A percentile compares a stretch with the other conserved stretches of the same genome.
Evolutionary conservation across 768 basidiomycete genomes (phyloP).

Genomic region (Tulasnella sp.): DNA sequence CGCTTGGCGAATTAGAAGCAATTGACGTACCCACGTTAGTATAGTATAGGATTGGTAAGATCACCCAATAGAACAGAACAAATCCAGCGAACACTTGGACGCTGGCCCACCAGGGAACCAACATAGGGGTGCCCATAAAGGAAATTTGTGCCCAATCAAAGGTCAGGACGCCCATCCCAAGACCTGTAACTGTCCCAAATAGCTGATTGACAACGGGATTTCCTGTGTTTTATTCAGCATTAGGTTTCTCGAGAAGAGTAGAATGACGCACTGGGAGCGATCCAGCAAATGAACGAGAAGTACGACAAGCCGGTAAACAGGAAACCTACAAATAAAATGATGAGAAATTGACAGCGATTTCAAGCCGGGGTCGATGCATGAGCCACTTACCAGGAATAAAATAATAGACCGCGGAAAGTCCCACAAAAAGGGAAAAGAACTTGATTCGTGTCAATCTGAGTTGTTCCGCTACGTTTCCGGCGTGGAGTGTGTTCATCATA

Average conservation of each 20-base stretch:
- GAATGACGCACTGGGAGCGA: conserved; percentile 36
- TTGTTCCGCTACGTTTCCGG: conserved; percentile 63
- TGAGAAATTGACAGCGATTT: neutral
- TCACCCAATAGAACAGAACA: conserved; percentile 85
- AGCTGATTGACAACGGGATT: conserved; percentile 85
- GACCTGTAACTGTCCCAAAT: conserved; percentile 73
- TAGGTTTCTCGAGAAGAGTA: neutral
- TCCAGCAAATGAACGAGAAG: conserved; percentile 93
- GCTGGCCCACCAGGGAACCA: conserved; percentile 95
- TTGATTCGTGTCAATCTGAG: conserved; percentile 61
- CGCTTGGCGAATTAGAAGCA: neutral
- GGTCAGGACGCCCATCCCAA: conserved; percentile 84
- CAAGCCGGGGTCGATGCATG: neutral
- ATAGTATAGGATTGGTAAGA: conserved; percentile 85
- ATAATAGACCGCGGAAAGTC: conserved; percentile 58
- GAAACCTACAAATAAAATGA: conserved; percentile 51
- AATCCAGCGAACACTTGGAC: conserved; percentile 84
- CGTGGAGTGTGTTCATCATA: conserved; percentile 89
- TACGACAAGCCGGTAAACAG: conserved; percentile 80
- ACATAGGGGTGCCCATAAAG: conserved; percentile 64
- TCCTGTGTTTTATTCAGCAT: conserved; percentile 29
- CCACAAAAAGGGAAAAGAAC: conserved; percentile 73
- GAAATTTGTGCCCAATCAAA: conserved; percentile 84
- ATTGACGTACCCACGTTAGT: conserved; percentile 65
- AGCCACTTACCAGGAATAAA: conserved; percentile 78